Base-by-base conservation (phyloP, 1,284 basidiomycete genomes). In the Cerioporus squamosus region DNA sequence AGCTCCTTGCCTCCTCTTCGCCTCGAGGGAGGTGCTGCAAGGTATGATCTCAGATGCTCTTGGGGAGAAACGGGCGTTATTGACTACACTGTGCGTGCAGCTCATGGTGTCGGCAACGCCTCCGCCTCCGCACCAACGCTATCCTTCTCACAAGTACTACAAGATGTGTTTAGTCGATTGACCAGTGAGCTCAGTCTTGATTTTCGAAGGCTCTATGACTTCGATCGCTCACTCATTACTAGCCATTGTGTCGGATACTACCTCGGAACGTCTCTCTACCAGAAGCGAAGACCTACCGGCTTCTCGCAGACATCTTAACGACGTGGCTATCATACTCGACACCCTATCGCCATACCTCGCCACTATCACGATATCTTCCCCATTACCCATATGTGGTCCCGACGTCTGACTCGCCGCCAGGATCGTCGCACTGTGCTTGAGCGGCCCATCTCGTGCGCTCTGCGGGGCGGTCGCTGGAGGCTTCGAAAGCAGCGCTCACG, bases 231-330 rank as follows among this genome's bases (percentile, higher is more conserved):
- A n/a, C 18, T 5, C 5, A n/a, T n/a, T n/a, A n/a, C n/a, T 61
- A 87, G 87, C 88, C 5, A 88, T 90, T 46, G 63, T 83, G 3
- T 82, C 77, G 5, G 83, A 0, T 87, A 87, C 68, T 75, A 78
- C 51, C 74, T 87, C 36, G 87, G 88, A 1, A 83, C 86, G 0
- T 85, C 82, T 0, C 79, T 90, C 3, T 83, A 79, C 38, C 85
- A 14, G 87, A 90, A 73, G 85, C 86, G 2, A 90, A 89, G 69
- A 85, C 79, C 2, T 90, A 87, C 63, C 81, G 87, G n/a, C 76
- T 88, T 45, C 75, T 88, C n/a, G 88, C 87, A 0, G 87, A 90
- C 62, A 74, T 88, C 17, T 74, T 87, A 89, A 88, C 55, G 87
- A 90, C 61, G 70, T 75, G 0, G 79, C 85, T 1, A 79, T 85